These are phyloP conservation scores for Phyllosticta citrichinensis DNA, from an alignment of 2,329 filamentous ascomycete species.

Conservation along the genomic window DNA sequence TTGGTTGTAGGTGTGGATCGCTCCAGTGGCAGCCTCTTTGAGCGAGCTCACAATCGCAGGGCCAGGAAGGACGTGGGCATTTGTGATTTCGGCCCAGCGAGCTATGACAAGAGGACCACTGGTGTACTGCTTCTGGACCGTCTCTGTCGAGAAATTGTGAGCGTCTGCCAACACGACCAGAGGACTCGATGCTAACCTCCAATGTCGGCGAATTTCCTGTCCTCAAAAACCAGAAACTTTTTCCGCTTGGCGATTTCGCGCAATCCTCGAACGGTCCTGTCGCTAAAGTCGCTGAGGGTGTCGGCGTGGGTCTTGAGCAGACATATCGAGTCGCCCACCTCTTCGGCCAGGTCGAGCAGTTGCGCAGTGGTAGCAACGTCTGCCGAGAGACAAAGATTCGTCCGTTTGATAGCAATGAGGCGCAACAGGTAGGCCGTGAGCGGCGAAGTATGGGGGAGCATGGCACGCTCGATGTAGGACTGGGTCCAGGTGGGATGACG, in stretches of 20 bases:
- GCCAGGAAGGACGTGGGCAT: constrained; percentile 44
- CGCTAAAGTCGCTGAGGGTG: constrained; percentile 51
- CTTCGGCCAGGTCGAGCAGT: constrained; percentile 46
- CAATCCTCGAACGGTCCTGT: constrained; percentile 41
- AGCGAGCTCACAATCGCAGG: constrained; percentile 43
- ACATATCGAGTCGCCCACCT: constrained; percentile 51
- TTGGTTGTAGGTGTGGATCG: constrained; percentile 41
- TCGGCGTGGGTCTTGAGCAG: constrained; percentile 53
- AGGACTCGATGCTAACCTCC: constrained; percentile 32
- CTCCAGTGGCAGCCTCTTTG: constrained; percentile 36
- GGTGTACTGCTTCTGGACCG: constrained; percentile 46
- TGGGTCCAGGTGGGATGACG: constrained; percentile 31
- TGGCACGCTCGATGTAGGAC: constrained; percentile 37
- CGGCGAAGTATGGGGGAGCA: constrained; percentile 32
- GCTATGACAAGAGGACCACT: constrained; percentile 41
- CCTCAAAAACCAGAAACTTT: constrained; percentile 44
- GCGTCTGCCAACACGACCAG: constrained; percentile 8
- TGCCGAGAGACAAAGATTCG: constrained; percentile 46
- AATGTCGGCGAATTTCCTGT: constrained; percentile 47
- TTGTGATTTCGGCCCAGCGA: constrained; percentile 43
- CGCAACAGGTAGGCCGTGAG: constrained; percentile 40
- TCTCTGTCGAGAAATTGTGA: constrained; percentile 28
- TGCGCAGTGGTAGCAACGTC: constrained; percentile 47
- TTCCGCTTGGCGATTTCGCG: constrained; percentile 39
- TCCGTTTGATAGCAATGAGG: constrained; percentile 40